Evolutionary conservation across 768 basidiomycete genomes (phyloP).

Genomic region (Amanita phalloides): DNA sequence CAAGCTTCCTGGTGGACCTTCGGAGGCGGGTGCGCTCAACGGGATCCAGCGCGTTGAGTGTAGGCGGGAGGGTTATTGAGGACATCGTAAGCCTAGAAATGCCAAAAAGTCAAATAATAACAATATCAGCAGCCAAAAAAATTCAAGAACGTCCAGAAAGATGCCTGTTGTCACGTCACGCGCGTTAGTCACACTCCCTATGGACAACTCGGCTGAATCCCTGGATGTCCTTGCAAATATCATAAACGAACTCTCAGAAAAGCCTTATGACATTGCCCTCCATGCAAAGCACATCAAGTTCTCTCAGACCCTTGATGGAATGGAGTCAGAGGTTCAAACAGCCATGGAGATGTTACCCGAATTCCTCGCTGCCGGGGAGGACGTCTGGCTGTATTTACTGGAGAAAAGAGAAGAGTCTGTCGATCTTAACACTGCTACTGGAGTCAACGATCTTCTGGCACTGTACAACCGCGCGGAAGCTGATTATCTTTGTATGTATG

Average conservation of each 20-base stretch:
- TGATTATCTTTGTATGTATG: constrained; percentile 70
- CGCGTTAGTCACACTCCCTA: constrained; percentile 12
- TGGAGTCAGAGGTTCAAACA: constrained; percentile 45
- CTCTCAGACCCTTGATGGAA: constrained; percentile 40
- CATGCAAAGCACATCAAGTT: constrained; percentile 63
- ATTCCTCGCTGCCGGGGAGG: constrained; percentile 53
- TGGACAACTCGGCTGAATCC: constrained; percentile 43
- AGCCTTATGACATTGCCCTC: constrained; percentile 49
- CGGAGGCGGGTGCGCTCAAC: constrained; percentile 42
- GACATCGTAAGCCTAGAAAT: not conserved
- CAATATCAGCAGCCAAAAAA: not conserved
- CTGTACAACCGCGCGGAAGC: constrained; percentile 56
- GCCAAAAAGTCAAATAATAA: not conserved
- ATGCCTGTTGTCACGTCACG: not conserved
- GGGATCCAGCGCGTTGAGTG: constrained; percentile 34
- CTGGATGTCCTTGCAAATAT: constrained; percentile 55
- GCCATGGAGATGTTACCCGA: constrained; percentile 61
- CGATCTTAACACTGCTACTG: constrained; percentile 40
- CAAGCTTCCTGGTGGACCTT: constrained; percentile 47
- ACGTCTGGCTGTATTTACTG: constrained; percentile 68
- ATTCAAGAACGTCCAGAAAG: no score
- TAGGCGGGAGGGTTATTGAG: constrained; percentile 25
- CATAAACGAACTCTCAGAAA: constrained; percentile 45
- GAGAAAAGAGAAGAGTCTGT: constrained; percentile 37
- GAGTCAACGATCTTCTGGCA: constrained; percentile 43